These are phyloP conservation scores for Botrytis fragariae DNA, from an alignment of 2,329 filamentous ascomycete genomes.

Conservation along the genomic window DNA sequence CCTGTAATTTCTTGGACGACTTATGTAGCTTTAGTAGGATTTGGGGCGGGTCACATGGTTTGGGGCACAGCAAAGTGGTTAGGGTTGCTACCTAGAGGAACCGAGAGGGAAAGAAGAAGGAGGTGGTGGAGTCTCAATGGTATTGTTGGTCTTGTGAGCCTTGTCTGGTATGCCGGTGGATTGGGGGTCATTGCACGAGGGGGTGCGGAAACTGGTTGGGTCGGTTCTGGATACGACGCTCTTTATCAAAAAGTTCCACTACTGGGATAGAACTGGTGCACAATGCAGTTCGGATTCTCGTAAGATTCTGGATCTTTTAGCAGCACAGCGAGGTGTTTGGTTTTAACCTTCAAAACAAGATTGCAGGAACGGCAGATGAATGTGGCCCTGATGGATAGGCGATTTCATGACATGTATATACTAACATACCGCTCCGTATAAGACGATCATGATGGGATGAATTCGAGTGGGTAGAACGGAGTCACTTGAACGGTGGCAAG, in stretches of 20 bases:
- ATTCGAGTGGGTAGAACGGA: neutral
- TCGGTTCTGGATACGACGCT: constrained; percentile 75
- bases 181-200: constrained; percentile 73
- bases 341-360: neutral
- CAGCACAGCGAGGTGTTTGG: constrained; percentile 9
- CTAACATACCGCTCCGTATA: neutral
- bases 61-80: constrained; percentile 87
- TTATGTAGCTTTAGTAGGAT: constrained; percentile 65
- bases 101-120: constrained; percentile 57
- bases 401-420: neutral
- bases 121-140: constrained; percentile 72
- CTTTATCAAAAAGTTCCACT: constrained; percentile 63
- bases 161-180: constrained; percentile 78
- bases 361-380: neutral
- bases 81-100: constrained; percentile 56
- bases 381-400: neutral
- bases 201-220: constrained; percentile 71
- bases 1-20: constrained; percentile 63
- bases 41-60: constrained; percentile 73
- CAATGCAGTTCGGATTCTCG: neutral
- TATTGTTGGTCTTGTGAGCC: constrained; percentile 54
- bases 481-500: neutral
- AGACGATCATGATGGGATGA: neutral
- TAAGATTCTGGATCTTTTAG: neutral
- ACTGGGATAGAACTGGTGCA: constrained; percentile 40